Percentiles rank a stretch among this genome's conserved stretches.
phyloP scores from a whole-genome alignment of 2,329 filamentous ascomycete genomes.

The Chrysoporthe puriensis region DNA sequence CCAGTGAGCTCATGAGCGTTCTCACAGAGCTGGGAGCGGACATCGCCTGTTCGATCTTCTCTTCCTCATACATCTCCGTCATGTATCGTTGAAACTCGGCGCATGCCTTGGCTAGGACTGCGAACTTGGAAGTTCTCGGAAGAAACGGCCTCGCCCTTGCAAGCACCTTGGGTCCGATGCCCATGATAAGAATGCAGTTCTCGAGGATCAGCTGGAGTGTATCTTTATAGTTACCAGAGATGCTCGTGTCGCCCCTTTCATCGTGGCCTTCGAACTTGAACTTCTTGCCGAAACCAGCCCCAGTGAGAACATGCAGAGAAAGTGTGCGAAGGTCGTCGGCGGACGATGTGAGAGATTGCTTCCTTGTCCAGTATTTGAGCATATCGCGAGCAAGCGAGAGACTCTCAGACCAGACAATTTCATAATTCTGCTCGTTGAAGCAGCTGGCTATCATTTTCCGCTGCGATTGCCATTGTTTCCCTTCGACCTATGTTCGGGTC shows the following conservation, averaged over 20 bases:
- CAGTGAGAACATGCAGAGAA: slow-evolving; percentile 36
- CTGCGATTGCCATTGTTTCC: slow-evolving; percentile 32
- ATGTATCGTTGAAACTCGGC: slow-evolving; percentile 36
- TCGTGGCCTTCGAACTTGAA: slow-evolving; percentile 37
- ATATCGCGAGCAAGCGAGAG: slow-evolving; percentile 34
- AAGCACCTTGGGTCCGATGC: slow-evolving; percentile 34
- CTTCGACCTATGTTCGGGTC: slow-evolving; percentile 23
- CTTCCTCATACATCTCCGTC: slow-evolving; percentile 38
- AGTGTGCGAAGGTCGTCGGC: slow-evolving; percentile 36
- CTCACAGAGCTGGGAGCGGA: not conserved
- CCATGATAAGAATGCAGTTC: slow-evolving; percentile 38
- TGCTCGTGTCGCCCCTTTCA: slow-evolving; percentile 27
- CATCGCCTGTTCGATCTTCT: slow-evolving; percentile 30
- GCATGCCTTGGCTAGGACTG: slow-evolving; percentile 31
- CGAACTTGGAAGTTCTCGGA: slow-evolving; percentile 44
- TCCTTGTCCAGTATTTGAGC: slow-evolving; percentile 35
- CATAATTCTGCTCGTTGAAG: slow-evolving; percentile 38
- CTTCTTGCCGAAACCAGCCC: slow-evolving; percentile 38
- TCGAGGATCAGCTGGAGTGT: slow-evolving; percentile 37
- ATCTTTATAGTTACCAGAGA: slow-evolving; percentile 34
- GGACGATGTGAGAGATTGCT: slow-evolving; percentile 28
- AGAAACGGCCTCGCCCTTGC: slow-evolving; percentile 48
- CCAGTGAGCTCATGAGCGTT: slow-evolving; percentile 14
- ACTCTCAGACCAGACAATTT: slow-evolving; percentile 36
- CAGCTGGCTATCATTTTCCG: slow-evolving; percentile 34